A percentile compares a stretch with the other conserved stretches of the same genome.
Evolutionary conservation across 2,329 filamentous ascomycete species (phyloP).

Genomic region (Penicillium griseofulvum): DNA sequence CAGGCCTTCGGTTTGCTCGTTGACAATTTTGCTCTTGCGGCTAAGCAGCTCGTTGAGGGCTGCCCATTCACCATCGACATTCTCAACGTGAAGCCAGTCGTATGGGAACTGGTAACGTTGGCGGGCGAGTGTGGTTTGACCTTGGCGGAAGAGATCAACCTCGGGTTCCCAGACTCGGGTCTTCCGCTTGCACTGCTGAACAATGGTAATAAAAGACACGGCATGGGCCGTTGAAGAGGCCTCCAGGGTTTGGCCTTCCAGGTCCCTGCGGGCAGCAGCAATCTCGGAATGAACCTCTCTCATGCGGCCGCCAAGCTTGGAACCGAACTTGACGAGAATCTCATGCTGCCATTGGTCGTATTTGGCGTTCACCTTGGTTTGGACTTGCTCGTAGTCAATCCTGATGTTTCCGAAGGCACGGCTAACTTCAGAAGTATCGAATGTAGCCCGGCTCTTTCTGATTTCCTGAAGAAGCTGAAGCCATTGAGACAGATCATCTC

Average conservation of each 20-base stretch:
- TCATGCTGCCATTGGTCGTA: constrained; percentile 99
- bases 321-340: constrained; percentile 88
- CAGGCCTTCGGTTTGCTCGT: constrained; percentile 92
- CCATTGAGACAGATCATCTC: constrained; percentile 89
- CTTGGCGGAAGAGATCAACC: constrained; percentile 92
- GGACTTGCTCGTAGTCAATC: constrained; percentile 97
- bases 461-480: constrained; percentile 96
- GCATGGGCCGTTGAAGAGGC: constrained; percentile 94
- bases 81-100: constrained; percentile 94
- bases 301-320: constrained; percentile 84
- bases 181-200: constrained; percentile 92
- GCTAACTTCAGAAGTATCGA: constrained; percentile 93
- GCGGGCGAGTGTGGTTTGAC: constrained; percentile 84
- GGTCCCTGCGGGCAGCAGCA: constrained; percentile 81
- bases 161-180: constrained; percentile 93
- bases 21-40: constrained; percentile 90
- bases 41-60: constrained; percentile 87
- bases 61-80: constrained; percentile 95
- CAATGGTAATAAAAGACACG: constrained; percentile 96
- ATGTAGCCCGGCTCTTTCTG: constrained; percentile 89
- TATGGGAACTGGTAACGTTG: constrained; percentile 90
- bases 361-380: constrained; percentile 97
- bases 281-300: constrained; percentile 89
- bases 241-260: constrained; percentile 89
- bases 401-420: constrained; percentile 90